phyloP scores from a whole-genome alignment of 202 grass and related monocot species.

The Digitaria exilis region DNA sequence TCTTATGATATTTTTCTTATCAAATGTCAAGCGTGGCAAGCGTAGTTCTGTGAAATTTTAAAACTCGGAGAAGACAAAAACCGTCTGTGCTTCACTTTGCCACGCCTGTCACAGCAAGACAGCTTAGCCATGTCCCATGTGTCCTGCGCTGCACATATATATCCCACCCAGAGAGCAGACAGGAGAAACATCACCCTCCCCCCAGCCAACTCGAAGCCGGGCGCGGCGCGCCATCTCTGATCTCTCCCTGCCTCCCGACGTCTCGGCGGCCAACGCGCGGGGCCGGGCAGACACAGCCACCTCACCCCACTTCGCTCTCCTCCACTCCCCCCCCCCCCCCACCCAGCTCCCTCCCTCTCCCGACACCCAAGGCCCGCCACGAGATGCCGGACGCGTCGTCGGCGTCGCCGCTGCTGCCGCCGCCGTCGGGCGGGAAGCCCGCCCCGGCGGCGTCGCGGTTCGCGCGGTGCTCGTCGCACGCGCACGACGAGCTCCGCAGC shows the following conservation, averaged over 20 bases:
- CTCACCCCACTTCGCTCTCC: not conserved
- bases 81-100: too few species aligned
- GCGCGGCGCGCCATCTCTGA: not conserved
- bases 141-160: not conserved
- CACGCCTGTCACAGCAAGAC: not conserved
- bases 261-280: not conserved
- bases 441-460: not conserved
- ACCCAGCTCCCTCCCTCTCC: not conserved
- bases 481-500: constrained; percentile 71
- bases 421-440: not conserved
- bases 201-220: not conserved
- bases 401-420: not conserved
- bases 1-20: too few species aligned
- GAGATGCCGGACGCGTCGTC: constrained; percentile 17
- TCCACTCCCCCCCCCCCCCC: not conserved
- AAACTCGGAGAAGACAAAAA: too few species aligned
- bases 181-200: too few species aligned
- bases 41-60: too few species aligned
- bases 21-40: too few species aligned
- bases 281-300: not conserved
- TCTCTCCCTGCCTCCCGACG: not conserved
- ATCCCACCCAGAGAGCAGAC: not conserved
- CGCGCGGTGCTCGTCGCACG: constrained; percentile 46
- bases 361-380: constrained; percentile 20
- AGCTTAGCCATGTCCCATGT: not conserved